Evolutionary conservation across 2,329 filamentous ascomycete genomes (phyloP).

Genomic region (Alternaria rosae): DNA sequence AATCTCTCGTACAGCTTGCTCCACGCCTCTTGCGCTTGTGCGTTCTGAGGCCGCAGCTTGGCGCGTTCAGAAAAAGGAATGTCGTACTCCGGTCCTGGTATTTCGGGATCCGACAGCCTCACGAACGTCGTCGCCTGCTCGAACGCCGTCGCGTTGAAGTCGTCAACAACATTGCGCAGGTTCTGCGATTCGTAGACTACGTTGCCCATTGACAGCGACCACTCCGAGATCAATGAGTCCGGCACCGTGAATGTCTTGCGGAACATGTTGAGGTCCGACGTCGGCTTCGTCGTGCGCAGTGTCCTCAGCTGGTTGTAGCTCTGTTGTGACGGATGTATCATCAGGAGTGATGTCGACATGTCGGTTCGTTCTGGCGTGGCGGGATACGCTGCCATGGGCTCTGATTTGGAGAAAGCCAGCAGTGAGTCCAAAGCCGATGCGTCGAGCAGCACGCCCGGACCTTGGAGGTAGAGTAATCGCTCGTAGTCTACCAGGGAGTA

Average conservation of each 20-base stretch:
- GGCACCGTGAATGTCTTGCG: constrained; percentile 40
- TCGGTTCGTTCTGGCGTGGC: constrained; percentile 39
- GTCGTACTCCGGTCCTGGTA: constrained; percentile 61
- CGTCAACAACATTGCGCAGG: constrained; percentile 37
- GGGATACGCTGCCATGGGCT: constrained; percentile 46
- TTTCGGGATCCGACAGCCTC: constrained; percentile 55
- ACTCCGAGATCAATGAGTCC: constrained; percentile 48
- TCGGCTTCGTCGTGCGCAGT: constrained; percentile 31
- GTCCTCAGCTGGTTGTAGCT: constrained; percentile 42
- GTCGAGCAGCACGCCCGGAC: constrained; percentile 56
- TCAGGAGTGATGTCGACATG: constrained; percentile 48
- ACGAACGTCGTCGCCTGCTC: constrained; percentile 55
- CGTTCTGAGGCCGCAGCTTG: constrained; percentile 53
- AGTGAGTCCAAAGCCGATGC: constrained; percentile 56
- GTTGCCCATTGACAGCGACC: constrained; percentile 49
- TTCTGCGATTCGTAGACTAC: constrained; percentile 47
- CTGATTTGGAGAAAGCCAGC: constrained; percentile 51
- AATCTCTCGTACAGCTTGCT: constrained; percentile 59
- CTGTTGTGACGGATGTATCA: constrained; percentile 47
- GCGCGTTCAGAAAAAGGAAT: constrained; percentile 54
- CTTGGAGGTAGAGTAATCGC: constrained; percentile 54
- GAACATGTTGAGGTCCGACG: constrained; percentile 45
- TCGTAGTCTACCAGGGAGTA: constrained; percentile 56
- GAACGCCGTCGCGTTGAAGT: constrained; percentile 57
- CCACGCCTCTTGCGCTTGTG: constrained; percentile 58